Evolutionary conservation across 1,139 yeast genomes (phyloP), one percentile per base, ranked within the genome.

Genomic region (Blastobotrys raffinosifermentans): DNA sequence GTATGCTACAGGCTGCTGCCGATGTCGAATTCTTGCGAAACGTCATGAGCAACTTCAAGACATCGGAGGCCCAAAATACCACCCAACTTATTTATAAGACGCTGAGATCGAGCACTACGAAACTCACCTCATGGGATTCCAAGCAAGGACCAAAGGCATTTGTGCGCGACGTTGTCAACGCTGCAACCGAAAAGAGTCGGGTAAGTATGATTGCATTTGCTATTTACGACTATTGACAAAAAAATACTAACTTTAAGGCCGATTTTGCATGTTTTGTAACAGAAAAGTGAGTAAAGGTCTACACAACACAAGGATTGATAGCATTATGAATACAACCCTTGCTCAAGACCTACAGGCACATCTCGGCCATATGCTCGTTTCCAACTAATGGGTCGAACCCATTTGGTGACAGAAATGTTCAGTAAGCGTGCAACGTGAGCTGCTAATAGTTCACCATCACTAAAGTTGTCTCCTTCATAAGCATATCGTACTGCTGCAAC

Each of bases 391-490:
- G 97, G 96, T 21, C 67, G 62, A 2, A 54, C 50, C 72, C 80
- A 73, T 9, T 40, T 10, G 2, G 29, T 4, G 19, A 39, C 35
- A 44, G 46, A 25, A 35, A 70, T 34, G 1, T 58, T 54, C 11
- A 71, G 55, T 26, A 55, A 58, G 22, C 55, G 55, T 21, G 55
- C 57, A 27, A 67, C 55, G 31, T 61, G 58, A 5, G 50, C 48
- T 3, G 85, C 82, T 44, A 83, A 63, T 9, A 60, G 53, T 38
- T 67, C 69, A 0, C 94, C 94, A 56, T 87, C 96, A 18, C 63
- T 58, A 33, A 80, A 73, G 57, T 89, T 89, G 58, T 87, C 96
- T 20, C 97, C 96, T 57, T 89, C 96, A 54, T 84, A 86, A 2
- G 80, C 93, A 54, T 70, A 79, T 14, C 75, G 66, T 14, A 58